A percentile compares a stretch with the other conserved stretches of the same genome.
phyloP scores from a whole-genome alignment of 805 yeast genomes.

The Jamesozyma lodderae region DNA sequence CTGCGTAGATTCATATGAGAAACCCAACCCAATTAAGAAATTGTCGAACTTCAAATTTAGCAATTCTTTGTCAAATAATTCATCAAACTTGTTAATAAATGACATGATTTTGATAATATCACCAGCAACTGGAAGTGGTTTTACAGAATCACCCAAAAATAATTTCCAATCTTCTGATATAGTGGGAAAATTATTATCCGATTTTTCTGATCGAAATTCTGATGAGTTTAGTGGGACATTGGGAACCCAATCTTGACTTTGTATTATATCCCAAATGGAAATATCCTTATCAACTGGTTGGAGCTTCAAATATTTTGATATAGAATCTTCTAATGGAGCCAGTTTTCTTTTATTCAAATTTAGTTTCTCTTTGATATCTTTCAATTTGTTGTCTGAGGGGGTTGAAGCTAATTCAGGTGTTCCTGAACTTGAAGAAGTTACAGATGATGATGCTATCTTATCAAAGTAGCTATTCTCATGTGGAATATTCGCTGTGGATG shows the following conservation, averaged over 20 bases:
- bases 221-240: conserved; percentile 17
- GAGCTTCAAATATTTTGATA: background rate
- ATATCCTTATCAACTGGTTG: background rate
- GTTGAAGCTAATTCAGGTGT: too few species aligned
- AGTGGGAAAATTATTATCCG: too few species aligned
- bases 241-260: conserved; percentile 22
- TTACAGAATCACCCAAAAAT: conserved; percentile 4
- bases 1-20: background rate
- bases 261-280: background rate
- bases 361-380: background rate
- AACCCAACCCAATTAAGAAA: conserved; percentile 15
- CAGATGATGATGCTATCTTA: too few species aligned
- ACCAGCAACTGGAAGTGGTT: conserved; percentile 21
- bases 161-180: background rate
- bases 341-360: background rate
- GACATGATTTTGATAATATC: conserved; percentile 25
- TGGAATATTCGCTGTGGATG: background rate
- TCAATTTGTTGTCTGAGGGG: too few species aligned
- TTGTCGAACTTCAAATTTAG: conserved; percentile 25
- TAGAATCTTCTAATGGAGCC: background rate
- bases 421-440: too few species aligned
- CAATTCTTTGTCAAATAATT: conserved; percentile 17
- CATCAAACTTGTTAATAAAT: conserved; percentile 23
- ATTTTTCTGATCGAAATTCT: conserved; percentile 8
- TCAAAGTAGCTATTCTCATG: too few species aligned